Percentiles rank a stretch among this genome's conserved stretches.
Conservation (phyloP, 768 basidiomycete genomes). For the Leccinum barrowsii region DNA sequence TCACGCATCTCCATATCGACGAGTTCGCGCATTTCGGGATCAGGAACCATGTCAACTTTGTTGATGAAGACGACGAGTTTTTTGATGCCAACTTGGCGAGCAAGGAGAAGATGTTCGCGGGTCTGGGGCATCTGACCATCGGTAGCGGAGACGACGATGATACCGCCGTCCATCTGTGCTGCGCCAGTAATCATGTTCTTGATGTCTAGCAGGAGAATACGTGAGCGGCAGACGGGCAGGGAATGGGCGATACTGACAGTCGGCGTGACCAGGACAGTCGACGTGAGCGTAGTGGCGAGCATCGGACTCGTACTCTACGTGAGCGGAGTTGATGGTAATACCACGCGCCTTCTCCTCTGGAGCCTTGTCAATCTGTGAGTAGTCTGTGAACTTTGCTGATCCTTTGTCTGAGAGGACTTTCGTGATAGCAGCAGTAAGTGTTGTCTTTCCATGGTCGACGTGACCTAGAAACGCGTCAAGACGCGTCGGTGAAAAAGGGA, state of each 20-base stretch:
- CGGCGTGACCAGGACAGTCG: conserved; percentile 95
- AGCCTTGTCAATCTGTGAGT: conserved; percentile 97
- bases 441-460: conserved; percentile 98
- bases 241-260: conserved; percentile 55
- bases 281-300: conserved; percentile 95
- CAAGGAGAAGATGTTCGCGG: conserved; percentile 94
- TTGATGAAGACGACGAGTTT: conserved; percentile 99
- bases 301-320: conserved; percentile 96
- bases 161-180: conserved; percentile 95
- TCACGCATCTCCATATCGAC: conserved; percentile 99
- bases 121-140: conserved; percentile 99
- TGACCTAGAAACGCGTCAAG: conserved; percentile 50
- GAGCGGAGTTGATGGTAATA: conserved; percentile 98
- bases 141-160: conserved; percentile 95
- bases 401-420: conserved; percentile 81
- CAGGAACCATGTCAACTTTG: conserved; percentile 95
- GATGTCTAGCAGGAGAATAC: conserved; percentile 54
- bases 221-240: conserved; percentile 3
- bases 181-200: conserved; percentile 99
- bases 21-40: conserved; percentile 97
- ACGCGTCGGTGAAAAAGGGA: conserved; percentile 11
- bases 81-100: conserved; percentile 97
- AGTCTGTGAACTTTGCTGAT: conserved; percentile 86
- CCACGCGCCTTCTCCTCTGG: conserved; percentile 99
- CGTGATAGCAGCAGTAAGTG: conserved; percentile 92